Evolutionary conservation across 108 stramenopile species (phyloP), one percentile per base, ranked within the genome.

Genomic region (Nitzschia sp.): DNA sequence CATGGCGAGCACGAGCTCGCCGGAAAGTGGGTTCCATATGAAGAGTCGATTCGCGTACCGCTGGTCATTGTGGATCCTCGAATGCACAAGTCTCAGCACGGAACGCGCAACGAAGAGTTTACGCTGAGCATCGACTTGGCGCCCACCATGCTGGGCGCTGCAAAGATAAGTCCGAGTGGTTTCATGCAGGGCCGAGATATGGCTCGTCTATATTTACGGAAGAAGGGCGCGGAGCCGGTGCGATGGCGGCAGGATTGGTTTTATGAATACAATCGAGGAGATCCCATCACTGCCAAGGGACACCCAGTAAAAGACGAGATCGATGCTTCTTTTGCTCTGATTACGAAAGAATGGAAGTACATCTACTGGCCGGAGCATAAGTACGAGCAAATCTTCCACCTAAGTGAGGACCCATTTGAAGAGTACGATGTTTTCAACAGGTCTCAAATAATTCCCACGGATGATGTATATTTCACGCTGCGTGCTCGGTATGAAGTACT

Each of bases 61-160:
- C 55, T 92, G 23, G 80, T 92, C 19, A 85, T 92, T 53, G 66
- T 80, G 21, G 91, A 92, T 65, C 91, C 91, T 25, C 72, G 91
- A 47, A 88, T 92, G 87, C 72, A 78, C 21, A 44, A 58, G 17
- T 58, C 71, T 29, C 71, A 71, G 29, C 44, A 45, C 9, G 88
- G 88, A 2, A 85, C 64, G 0, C 75, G 62, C 9, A 85, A 84
- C 54, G 83, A 86, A 53, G 81, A 71, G 4, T 89, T 89, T 34
- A 89, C 87, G 13, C 59, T 92, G 57, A 89, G 85, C 57, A 77
- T 92, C 45, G 91, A 92, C 58, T 65, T 92, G 46, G 87, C 91
- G 31, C 79, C 86, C 16, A 92, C 91, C 1, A 88, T 92, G 45
- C 48, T 92, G 41, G 69, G 58, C 3, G 88, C 82, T 3, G 91